phyloP scores from a whole-genome alignment of 2,329 filamentous ascomycete genomes.

The Aspergillus carbonarius region DNA sequence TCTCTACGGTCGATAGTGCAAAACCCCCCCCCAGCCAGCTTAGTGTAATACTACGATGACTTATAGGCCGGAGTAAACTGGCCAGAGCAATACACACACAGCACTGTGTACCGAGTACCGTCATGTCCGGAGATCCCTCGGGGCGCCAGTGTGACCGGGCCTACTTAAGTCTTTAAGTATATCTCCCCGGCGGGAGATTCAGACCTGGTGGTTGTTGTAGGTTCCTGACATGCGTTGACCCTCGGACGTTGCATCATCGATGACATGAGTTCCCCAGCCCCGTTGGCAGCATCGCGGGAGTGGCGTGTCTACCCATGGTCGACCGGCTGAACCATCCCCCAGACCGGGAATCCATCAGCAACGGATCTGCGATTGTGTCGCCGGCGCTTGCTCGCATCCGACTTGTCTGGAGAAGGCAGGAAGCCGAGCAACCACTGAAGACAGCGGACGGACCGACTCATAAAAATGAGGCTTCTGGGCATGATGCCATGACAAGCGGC shows the following conservation, averaged over 20 bases:
- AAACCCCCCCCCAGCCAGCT: neutral
- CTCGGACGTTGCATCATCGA: constrained; percentile 3
- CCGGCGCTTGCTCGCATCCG: neutral
- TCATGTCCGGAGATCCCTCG: no score
- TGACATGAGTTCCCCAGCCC: neutral
- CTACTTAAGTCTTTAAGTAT: neutral
- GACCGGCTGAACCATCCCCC: neutral
- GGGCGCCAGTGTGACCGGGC: no score
- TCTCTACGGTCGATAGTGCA: no score
- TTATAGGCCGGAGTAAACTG: neutral
- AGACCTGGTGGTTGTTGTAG: neutral
- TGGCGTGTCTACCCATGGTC: constrained; percentile 4
- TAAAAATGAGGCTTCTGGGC: neutral
- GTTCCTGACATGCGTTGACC: neutral
- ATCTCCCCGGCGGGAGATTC: neutral
- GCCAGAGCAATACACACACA: neutral
- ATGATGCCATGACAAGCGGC: neutral
- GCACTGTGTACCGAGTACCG: no score
- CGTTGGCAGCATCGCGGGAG: constrained; percentile 1
- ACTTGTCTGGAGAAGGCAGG: neutral
- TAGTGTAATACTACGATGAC: neutral
- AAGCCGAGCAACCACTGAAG: neutral
- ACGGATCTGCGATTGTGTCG: neutral
- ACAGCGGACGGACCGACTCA: neutral
- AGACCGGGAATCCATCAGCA: neutral